Evolutionary conservation across 2,329 filamentous ascomycete species (phyloP).

Genomic region (Penicillium sp.): DNA sequence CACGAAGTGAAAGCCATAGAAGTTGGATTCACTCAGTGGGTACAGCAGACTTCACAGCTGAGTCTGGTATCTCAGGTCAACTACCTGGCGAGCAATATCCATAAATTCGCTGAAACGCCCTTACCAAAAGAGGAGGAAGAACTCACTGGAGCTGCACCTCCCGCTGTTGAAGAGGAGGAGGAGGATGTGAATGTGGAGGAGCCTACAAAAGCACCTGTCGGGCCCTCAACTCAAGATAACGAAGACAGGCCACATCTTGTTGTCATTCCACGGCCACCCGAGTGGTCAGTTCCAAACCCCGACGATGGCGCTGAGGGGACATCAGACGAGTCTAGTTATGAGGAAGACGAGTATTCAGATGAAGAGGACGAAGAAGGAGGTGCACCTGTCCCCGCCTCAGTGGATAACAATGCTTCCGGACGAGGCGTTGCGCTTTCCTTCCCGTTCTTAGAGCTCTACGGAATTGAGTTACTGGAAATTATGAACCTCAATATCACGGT

Average conservation of each 20-base stretch:
- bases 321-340: conserved; percentile 45
- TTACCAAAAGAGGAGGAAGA: conserved; percentile 26
- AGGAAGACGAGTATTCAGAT: conserved; percentile 47
- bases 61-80: conserved; percentile 73
- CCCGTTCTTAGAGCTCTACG: conserved; percentile 71
- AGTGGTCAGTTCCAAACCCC: conserved; percentile 58
- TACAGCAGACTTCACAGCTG: conserved; percentile 56
- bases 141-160: conserved; percentile 5
- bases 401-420: conserved; percentile 50
- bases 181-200: conserved; percentile 9
- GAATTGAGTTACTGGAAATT: conserved; percentile 73
- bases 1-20: conserved; percentile 63
- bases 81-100: conserved; percentile 69
- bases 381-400: conserved; percentile 32
- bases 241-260: conserved; percentile 64
- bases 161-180: conserved; percentile 1
- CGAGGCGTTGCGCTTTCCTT: conserved; percentile 75
- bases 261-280: conserved; percentile 71
- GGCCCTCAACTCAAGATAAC: conserved; percentile 6
- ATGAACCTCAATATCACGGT: conserved; percentile 65
- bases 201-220: conserved; percentile 12
- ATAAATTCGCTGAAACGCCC: conserved; percentile 61
- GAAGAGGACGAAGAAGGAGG: conserved; percentile 45
- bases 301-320: conserved; percentile 38
- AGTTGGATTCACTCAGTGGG: conserved; percentile 61